phyloP scores from a whole-genome alignment of 2,329 filamentous ascomycete species.

The Aureobasidium lini region DNA sequence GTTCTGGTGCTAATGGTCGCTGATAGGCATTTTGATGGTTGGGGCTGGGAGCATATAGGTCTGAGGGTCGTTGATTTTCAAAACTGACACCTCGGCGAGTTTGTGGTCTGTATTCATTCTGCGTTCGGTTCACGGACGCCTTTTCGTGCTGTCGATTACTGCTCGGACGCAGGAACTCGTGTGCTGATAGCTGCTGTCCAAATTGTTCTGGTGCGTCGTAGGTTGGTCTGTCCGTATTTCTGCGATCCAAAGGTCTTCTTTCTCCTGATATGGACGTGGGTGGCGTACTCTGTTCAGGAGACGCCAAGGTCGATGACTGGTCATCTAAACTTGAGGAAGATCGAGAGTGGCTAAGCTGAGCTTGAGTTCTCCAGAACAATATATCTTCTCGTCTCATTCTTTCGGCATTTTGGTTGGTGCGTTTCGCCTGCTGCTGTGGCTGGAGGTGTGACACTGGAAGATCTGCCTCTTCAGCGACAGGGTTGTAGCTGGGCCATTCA shows the following conservation, averaged over 20 bases:
- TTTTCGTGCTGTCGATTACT: not conserved
- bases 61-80: not conserved
- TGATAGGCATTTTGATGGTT: too few species aligned
- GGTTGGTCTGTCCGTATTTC: not conserved
- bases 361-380: not conserved
- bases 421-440: not conserved
- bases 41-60: too few species aligned
- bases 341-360: not conserved
- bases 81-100: not conserved
- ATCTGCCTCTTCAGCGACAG: not conserved
- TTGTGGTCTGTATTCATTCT: not conserved
- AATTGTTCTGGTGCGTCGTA: not conserved
- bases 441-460: not conserved
- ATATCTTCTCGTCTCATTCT: conserved; percentile 2
- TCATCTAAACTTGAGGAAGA: not conserved
- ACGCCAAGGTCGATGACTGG: not conserved
- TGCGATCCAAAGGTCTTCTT: not conserved
- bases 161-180: not conserved
- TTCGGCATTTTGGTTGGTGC: not conserved
- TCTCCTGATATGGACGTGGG: not conserved
- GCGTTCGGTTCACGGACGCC: not conserved
- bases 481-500: not conserved
- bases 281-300: not conserved
- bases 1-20: not conserved
- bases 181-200: not conserved